phyloP scores from a whole-genome alignment of 305 asterid genomes.

The Fraxinus xanthoxyloides region DNA sequence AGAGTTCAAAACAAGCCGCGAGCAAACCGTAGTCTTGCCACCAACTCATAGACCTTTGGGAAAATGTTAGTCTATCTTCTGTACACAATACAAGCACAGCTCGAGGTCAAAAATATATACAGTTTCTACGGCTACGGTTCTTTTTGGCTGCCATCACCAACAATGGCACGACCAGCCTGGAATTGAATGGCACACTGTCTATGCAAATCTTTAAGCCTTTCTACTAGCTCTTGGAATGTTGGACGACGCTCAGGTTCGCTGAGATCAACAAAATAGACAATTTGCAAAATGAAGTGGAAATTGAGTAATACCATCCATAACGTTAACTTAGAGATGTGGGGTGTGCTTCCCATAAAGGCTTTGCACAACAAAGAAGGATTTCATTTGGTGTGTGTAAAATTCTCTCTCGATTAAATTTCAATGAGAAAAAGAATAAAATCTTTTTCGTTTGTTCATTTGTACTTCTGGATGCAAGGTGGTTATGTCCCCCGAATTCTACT shows the following conservation, averaged over 20 bases:
- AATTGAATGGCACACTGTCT: constrained; percentile 45
- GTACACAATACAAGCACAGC: constrained; percentile 6
- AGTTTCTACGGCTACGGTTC: constrained; percentile 28
- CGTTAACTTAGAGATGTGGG: no score
- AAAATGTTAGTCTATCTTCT: not conserved
- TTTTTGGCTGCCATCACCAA: constrained; percentile 44
- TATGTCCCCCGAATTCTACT: no score
- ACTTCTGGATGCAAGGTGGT: no score
- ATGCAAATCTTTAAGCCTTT: constrained; percentile 69
- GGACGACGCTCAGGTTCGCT: constrained; percentile 83
- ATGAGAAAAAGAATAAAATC: no score
- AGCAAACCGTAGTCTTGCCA: not conserved
- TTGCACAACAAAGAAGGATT: no score
- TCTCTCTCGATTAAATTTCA: no score
- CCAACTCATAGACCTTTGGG: not conserved
- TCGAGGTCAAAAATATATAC: not conserved
- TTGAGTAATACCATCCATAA: no score
- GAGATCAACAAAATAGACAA: constrained; percentile 26
- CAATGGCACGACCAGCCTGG: constrained; percentile 55
- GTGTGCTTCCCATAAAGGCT: no score
- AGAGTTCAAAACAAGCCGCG: not conserved
- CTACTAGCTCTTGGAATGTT: constrained; percentile 73
- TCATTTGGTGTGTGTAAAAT: no score
- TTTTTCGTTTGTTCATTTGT: no score
- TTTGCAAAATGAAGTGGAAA: not conserved